These are phyloP conservation scores for Eurotiales sp. DNA, from an alignment of 2,329 filamentous ascomycete genomes.

Conservation along the genomic window DNA sequence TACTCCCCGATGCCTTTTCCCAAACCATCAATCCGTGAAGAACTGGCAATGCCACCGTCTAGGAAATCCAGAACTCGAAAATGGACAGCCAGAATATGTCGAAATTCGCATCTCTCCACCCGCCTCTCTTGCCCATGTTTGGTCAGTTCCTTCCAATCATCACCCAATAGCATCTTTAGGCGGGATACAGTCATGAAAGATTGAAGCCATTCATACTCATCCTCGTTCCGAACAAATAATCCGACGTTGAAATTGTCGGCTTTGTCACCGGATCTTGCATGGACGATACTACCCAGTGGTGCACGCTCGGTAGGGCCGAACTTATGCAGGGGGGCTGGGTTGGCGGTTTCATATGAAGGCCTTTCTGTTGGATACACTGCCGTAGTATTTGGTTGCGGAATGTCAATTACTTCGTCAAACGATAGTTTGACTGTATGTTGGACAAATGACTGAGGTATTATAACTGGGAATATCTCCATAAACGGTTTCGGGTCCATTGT, in stretches of 20 bases:
- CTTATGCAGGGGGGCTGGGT: constrained; percentile 10
- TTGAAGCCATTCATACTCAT: constrained; percentile 29
- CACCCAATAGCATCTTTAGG: constrained; percentile 5
- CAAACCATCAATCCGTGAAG: constrained; percentile 15
- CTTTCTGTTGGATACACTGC: constrained; percentile 12
- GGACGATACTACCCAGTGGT: constrained; percentile 31
- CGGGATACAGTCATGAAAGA: constrained; percentile 5
- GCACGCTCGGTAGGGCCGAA: constrained; percentile 27
- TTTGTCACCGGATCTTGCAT: constrained; percentile 35
- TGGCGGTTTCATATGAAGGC: constrained; percentile 18
- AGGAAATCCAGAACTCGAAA: constrained; percentile 16
- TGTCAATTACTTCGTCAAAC: background rate
- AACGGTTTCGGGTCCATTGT: constrained; percentile 6
- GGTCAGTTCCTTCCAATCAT: constrained; percentile 1
- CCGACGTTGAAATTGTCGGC: constrained; percentile 34
- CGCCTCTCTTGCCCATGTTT: background rate
- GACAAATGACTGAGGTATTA: background rate
- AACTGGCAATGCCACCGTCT: constrained; percentile 17
- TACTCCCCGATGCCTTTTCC: constrained; percentile 15
- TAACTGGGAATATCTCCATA: constrained; percentile 1
- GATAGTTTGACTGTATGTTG: background rate
- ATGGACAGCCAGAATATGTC: constrained; percentile 14
- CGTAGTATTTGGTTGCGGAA: constrained; percentile 10
- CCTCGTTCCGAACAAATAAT: constrained; percentile 30
- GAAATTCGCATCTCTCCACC: constrained; percentile 10